phyloP scores from a whole-genome alignment of 805 yeast species.

The Saccharomyces cerevisiae region DNA sequence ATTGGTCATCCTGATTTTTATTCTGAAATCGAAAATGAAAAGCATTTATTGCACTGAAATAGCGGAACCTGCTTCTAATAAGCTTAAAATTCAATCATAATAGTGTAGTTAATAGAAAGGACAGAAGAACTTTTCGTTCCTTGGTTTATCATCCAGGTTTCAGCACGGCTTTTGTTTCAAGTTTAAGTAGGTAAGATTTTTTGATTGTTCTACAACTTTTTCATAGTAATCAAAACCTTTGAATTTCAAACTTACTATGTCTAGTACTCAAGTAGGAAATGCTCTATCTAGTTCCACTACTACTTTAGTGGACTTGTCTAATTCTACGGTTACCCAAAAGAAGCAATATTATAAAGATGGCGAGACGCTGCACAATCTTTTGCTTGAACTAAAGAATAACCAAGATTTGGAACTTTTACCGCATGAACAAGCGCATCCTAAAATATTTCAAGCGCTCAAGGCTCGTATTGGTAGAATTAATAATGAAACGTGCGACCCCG shows the following conservation, averaged over 20 bases:
- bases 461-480: conserved; percentile 39
- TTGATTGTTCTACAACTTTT: neutral
- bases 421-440: conserved; percentile 27
- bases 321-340: neutral
- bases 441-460: conserved; percentile 35
- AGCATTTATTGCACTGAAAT: neutral
- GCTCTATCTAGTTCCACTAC: conserved; percentile 2
- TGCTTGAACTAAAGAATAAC: conserved; percentile 2
- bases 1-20: neutral
- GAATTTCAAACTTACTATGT: neutral
- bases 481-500: conserved; percentile 54
- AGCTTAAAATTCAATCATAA: neutral
- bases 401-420: conserved; percentile 13
- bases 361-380: neutral
- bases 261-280: neutral
- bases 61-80: neutral
- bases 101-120: neutral
- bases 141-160: neutral
- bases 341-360: neutral
- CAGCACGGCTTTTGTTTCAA: neutral
- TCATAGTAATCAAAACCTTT: neutral
- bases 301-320: conserved; percentile 8
- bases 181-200: neutral
- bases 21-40: neutral
- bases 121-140: neutral